Conservation (phyloP, 805 yeast genomes). For the Zygotorulaspora danielsina region DNA sequence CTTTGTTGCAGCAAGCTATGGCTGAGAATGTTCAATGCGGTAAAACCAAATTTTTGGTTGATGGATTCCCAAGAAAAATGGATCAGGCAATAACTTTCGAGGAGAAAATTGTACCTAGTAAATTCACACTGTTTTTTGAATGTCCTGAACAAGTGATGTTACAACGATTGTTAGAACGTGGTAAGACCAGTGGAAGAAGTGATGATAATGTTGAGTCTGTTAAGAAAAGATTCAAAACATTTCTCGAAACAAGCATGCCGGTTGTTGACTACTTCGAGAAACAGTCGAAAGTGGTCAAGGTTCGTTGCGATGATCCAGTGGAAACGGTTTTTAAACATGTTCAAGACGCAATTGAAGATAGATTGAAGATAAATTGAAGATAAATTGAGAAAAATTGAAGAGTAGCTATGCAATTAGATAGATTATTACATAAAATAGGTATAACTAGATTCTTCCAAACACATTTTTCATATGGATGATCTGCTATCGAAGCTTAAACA, state of each 20-base stretch:
- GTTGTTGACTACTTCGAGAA: slow-evolving; percentile 79
- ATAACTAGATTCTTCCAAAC: no score
- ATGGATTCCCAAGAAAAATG: slow-evolving; percentile 98
- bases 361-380: no score
- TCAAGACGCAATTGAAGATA: slow-evolving; percentile 55
- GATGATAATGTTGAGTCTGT: slow-evolving; percentile 93
- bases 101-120: slow-evolving; percentile 64
- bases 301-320: slow-evolving; percentile 74
- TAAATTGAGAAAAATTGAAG: no score
- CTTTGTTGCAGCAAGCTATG: slow-evolving; percentile 77
- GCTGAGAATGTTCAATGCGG: slow-evolving; percentile 49
- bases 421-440: no score
- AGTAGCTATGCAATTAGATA: no score
- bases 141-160: slow-evolving; percentile 84
- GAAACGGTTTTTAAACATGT: slow-evolving; percentile 73
- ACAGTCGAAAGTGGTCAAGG: slow-evolving; percentile 69
- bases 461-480: no score
- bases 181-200: slow-evolving; percentile 89
- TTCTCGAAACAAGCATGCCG: slow-evolving; percentile 87
- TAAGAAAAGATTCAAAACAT: slow-evolving; percentile 81
- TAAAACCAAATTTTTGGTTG: slow-evolving; percentile 64
- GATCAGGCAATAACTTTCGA: slow-evolving; percentile 96
- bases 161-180: slow-evolving; percentile 78
- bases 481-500: no score
- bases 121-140: slow-evolving; percentile 70